A percentile compares a stretch with the other conserved stretches of the same genome.
These are phyloP conservation scores for Citrus maxima DNA, from an alignment of 345 rosid species.

Conservation along the genomic window DNA sequence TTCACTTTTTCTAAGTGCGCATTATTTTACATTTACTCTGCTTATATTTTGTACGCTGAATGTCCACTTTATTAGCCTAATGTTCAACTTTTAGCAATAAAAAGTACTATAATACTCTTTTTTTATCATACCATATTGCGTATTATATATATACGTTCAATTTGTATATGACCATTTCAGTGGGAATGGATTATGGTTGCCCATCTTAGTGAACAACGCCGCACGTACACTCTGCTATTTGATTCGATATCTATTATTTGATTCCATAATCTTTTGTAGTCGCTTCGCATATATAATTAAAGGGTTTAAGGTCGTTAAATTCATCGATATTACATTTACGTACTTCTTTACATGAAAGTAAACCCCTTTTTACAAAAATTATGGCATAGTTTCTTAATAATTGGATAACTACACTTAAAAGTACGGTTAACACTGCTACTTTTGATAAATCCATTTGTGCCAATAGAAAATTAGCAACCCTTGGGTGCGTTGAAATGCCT, in stretches of 20 bases:
- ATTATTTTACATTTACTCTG: not conserved
- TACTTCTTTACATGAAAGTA: too few species aligned
- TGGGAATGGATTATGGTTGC: not conserved
- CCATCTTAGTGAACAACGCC: not conserved
- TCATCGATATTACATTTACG: too few species aligned
- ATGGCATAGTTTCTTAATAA: not conserved
- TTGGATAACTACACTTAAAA: not conserved
- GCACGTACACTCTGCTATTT: not conserved
- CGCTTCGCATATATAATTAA: not conserved
- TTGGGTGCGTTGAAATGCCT: not conserved
- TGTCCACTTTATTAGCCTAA: not conserved
- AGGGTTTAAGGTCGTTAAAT: not conserved
- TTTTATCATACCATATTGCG: not conserved
- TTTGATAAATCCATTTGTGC: too few species aligned
- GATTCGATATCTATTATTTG: not conserved
- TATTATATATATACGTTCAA: too few species aligned
- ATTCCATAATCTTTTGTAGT: too few species aligned
- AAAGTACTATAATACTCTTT: too few species aligned
- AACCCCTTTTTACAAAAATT: too few species aligned
- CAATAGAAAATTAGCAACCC: not conserved
- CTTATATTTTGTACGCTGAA: not conserved
- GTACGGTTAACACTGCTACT: too few species aligned
- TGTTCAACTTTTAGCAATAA: not conserved
- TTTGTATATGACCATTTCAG: too few species aligned
- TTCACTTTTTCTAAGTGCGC: not conserved